Evolutionary conservation across 2,329 filamentous ascomycete species (phyloP).

Genomic region (Fusarium sambucinum): DNA sequence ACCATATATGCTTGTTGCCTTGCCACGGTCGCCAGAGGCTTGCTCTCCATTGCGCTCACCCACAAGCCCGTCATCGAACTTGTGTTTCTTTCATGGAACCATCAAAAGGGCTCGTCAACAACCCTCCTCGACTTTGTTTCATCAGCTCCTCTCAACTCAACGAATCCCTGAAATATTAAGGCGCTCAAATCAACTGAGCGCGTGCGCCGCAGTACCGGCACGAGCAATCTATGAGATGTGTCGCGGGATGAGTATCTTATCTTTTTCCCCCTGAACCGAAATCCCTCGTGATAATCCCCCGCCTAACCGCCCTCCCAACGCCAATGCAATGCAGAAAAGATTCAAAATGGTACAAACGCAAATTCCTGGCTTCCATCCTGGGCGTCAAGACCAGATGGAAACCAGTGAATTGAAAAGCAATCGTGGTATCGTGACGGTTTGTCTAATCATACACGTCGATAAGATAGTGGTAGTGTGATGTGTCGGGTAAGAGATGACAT

Average conservation of each 20-base stretch:
- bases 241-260: conserved; percentile 56
- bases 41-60: conserved; percentile 24
- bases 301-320: conserved; percentile 60
- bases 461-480: conserved; percentile 2
- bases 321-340: conserved; percentile 68
- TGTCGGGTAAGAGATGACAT: conserved; percentile 34
- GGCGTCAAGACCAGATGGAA: conserved; percentile 45
- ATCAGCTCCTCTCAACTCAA: conserved; percentile 37
- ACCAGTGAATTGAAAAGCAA: conserved; percentile 49
- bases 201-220: conserved; percentile 44
- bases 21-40: background rate
- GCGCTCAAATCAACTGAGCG: conserved; percentile 45
- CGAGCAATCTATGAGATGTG: conserved; percentile 57
- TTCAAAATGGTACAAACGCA: conserved; percentile 56
- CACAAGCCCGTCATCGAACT: conserved; percentile 12
- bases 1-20: conserved; percentile 2
- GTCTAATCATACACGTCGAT: conserved; percentile 58
- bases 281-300: conserved; percentile 49
- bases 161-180: conserved; percentile 50
- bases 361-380: conserved; percentile 11
- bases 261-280: conserved; percentile 51
- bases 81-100: conserved; percentile 24
- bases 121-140: conserved; percentile 26
- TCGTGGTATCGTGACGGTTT: conserved; percentile 63
- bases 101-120: conserved; percentile 13